Evolutionary conservation across 208 protist genomes (phyloP).

Genomic region (Trypanosoma avium): DNA sequence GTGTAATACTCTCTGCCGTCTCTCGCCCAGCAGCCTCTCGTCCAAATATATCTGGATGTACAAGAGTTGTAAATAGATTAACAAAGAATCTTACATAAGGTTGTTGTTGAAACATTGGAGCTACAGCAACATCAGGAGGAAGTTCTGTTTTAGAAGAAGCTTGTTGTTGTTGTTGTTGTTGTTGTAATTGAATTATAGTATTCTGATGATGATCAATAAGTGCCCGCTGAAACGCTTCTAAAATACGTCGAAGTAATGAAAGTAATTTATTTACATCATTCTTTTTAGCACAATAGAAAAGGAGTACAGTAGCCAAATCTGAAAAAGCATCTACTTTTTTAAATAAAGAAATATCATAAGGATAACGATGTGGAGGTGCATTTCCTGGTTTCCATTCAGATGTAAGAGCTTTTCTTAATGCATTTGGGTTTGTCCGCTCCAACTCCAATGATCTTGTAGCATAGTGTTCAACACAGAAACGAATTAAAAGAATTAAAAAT

Average conservation of each 20-base stretch:
- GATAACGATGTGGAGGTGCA: slow-evolving; percentile 66
- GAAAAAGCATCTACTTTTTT: slow-evolving; percentile 90
- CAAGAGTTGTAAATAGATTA: slow-evolving; percentile 90
- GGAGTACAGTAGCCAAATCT: slow-evolving; percentile 93
- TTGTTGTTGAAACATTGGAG: slow-evolving; percentile 96
- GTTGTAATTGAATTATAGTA: slow-evolving; percentile 37
- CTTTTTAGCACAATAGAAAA: slow-evolving; percentile 80
- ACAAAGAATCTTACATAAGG: slow-evolving; percentile 96
- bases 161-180: slow-evolving; percentile 15
- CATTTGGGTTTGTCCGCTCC: slow-evolving; percentile 53
- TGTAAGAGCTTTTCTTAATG: slow-evolving; percentile 15
- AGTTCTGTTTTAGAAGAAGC: slow-evolving; percentile 23
- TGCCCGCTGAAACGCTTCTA: slow-evolving; percentile 69
- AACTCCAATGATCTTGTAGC: slow-evolving; percentile 67
- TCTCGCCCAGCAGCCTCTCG: slow-evolving; percentile 42
- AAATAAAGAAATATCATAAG: slow-evolving; percentile 58
- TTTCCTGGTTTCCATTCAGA: slow-evolving; percentile 50
- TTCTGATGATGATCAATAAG: slow-evolving; percentile 78
- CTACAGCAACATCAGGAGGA: slow-evolving; percentile 55
- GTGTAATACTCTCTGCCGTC: slow-evolving; percentile 73
- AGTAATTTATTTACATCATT: slow-evolving; percentile 54
- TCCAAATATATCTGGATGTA: slow-evolving; percentile 50
- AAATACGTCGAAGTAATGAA: slow-evolving; percentile 74
- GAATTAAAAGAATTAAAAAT: slow-evolving; percentile 84
- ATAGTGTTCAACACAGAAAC: slow-evolving; percentile 92